These are phyloP conservation scores for Tulasnella sp. DNA, from an alignment of 768 basidiomycete species.

Conservation along the genomic window DNA sequence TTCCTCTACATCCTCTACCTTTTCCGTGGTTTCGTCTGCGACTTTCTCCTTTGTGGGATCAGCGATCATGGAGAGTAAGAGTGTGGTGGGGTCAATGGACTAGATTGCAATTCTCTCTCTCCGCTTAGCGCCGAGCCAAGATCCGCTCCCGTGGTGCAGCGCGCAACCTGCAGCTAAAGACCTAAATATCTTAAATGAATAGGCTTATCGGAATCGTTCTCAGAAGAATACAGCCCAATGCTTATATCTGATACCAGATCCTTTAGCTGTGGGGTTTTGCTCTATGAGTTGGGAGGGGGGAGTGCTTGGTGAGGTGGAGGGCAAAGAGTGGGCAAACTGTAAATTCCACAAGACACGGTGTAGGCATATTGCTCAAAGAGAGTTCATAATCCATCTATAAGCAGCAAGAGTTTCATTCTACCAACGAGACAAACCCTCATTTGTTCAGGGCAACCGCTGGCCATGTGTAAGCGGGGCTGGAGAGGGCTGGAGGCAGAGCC, in stretches of 20 bases:
- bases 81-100: not conserved
- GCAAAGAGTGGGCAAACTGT: too few relatives aligned
- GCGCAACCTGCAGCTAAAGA: not conserved
- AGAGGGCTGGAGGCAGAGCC: too few relatives aligned
- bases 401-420: too few relatives aligned
- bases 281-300: too few relatives aligned
- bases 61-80: not conserved
- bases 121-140: conserved; percentile 1
- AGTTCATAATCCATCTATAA: too few relatives aligned
- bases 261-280: too few relatives aligned
- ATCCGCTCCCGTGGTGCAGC: not conserved
- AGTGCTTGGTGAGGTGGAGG: too few relatives aligned
- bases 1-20: conserved; percentile 30
- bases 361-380: too few relatives aligned
- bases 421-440: not conserved
- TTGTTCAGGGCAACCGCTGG: not conserved
- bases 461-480: too few relatives aligned
- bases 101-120: not conserved
- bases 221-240: not conserved
- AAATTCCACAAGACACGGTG: too few relatives aligned
- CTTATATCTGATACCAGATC: too few relatives aligned
- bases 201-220: not conserved
- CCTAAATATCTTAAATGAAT: too few relatives aligned
- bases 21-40: conserved; percentile 26
- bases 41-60: not conserved